Evolutionary conservation across 2,329 filamentous ascomycete genomes (phyloP), one percentile per base, ranked within the genome.

Genomic region (Sporothrix mexicana): DNA sequence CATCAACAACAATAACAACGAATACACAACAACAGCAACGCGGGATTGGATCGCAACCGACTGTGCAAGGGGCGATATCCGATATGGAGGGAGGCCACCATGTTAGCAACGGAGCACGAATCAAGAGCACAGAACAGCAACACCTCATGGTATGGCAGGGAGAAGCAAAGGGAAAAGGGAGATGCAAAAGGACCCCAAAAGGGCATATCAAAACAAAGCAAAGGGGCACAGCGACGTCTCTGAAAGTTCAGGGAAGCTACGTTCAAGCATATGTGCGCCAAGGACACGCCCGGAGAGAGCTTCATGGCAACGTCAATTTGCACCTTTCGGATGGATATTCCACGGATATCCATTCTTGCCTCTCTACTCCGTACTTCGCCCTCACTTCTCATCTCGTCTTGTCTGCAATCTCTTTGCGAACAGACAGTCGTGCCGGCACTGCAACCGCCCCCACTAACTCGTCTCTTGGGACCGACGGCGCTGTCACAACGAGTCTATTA

Each of bases 381-480:
- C 17, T 47, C 61, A 67, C 45, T 51, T 68, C 13, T 67, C 62
- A 41, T 53, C 45, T 51, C 36, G n/a, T 53, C 61, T 64, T 49
- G 30, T 41, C 66, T 69, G 66, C 66, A 69, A 69, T 55, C 67
- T 69, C 69, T 71, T 64, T 64, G 57, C 57, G 57, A 62, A 64
- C 69, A 62, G 57, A 71, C 69, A 30, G 25, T 59, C 53, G 20
- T 49, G 15, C 43, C 55, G 69, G 69, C 69, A 70, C 41, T 61
- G 69, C 69, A 70, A 30, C 55, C 53, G 69, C 17, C 53, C 53
- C 69, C 69, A 70, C 69, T 36, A 17, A 20, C 23, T 70, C 23
- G 51, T 61, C 41, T 47, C 69, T 70, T 70, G 69, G 53, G 69
- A 49, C 53, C 47, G 20, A 59, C 25, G 55, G 55, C 25, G 25